Evolutionary conservation across 768 basidiomycete genomes (phyloP).

Genomic region (Kwoniella botswanensis): DNA sequence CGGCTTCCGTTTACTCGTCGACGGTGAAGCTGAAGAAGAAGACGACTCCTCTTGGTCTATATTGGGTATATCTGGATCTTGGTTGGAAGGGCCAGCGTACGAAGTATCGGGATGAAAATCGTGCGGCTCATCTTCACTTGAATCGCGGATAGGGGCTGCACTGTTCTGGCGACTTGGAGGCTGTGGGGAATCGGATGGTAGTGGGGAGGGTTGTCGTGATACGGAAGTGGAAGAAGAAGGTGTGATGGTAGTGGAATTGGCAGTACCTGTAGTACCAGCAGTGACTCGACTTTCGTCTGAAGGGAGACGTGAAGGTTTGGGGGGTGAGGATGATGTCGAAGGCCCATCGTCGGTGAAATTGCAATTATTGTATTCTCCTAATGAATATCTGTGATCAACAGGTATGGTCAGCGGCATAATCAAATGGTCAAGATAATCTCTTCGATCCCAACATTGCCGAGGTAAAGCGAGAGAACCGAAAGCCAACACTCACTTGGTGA

Average conservation of each 20-base stretch:
- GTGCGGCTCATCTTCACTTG: constrained; percentile 5
- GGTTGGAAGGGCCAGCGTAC: constrained; percentile 37
- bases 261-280: neutral
- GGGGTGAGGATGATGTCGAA: neutral
- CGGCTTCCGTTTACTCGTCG: neutral
- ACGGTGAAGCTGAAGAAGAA: neutral
- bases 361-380: constrained; percentile 21
- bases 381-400: constrained; percentile 7
- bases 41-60: constrained; percentile 10
- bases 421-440: neutral
- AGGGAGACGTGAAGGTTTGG: neutral
- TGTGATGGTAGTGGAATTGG: neutral
- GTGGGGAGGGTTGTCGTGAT: neutral
- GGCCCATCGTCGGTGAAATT: constrained; percentile 15
- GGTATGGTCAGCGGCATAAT: neutral
- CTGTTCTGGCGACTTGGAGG: neutral
- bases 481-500: constrained; percentile 23
- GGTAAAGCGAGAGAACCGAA: too few species aligned
- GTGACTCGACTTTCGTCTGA: neutral
- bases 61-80: constrained; percentile 48
- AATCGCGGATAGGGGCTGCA: neutral
- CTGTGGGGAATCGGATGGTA: neutral
- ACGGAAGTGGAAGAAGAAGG: neutral
- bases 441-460: neutral
- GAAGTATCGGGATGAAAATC: constrained; percentile 22